Evolutionary conservation across 2,329 filamentous ascomycete species (phyloP), one percentile per base, ranked within the genome.

Genomic region (Diplocarpon mali): DNA sequence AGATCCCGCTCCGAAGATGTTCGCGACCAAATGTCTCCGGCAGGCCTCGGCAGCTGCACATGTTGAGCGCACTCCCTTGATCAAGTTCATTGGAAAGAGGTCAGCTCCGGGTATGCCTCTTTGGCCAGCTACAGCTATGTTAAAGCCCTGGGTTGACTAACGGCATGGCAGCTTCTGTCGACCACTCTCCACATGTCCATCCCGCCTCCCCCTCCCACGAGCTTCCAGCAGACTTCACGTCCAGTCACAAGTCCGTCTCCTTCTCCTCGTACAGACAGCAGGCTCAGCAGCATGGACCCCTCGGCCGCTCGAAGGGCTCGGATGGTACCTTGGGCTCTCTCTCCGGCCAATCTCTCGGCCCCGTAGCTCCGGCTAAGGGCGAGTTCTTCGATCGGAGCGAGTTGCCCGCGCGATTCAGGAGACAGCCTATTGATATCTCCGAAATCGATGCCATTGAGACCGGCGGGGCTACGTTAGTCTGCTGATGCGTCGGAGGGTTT

Each of bases 361-460:
- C 84, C 11, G 71, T 96, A 50, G 63, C 74, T 54, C 74, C 89
- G 31, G 73, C 74, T 48, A 67, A 78, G 59, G 90, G 90, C 56
- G 70, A 86, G 64, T 87, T 75, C 66, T 95, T 95, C 63, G 92
- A 96, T 66, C 79, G 88, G 57, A 85, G 78, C 56, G 85, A 98
- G 68, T 79, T 98, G 17, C 90, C 92, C 14, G 64, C 71, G 51
- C 78, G 90, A 58, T 98, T 95, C 76, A 78, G 81, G 60, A 76
- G 87, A 53, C 69, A 76, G 39, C 75, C 78, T 11, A 84, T 89
- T 67, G 81, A 76, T 31, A 67, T 80, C 56, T 80, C 80, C 35
- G 92, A 98, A 75, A 98, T 98, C 49, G 92, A 96, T 65, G 89
- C 88, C 16, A 76, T 98, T 60, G 88, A 95, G 76, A 92, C 86